A percentile compares a stretch with the other conserved stretches of the same genome.
Conservation (phyloP, 768 basidiomycete species). For the Agrocybe pediades region DNA sequence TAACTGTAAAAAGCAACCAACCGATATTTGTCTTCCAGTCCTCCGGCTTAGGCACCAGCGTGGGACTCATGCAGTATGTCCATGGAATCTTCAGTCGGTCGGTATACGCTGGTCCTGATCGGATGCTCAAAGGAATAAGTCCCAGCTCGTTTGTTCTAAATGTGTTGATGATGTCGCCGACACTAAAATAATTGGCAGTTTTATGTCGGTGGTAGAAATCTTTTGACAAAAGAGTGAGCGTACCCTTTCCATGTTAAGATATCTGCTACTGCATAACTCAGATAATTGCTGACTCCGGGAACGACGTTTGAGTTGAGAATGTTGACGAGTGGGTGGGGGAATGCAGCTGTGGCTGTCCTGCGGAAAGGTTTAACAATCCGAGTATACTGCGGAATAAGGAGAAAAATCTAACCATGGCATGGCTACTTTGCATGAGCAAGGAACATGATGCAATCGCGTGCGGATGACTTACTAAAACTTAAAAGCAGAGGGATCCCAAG, state of each 20-base stretch:
- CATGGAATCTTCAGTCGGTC: conserved; percentile 59
- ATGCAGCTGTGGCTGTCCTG: conserved; percentile 53
- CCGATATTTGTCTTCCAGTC: conserved; percentile 69
- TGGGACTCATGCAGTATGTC: conserved; percentile 65
- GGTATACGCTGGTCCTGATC: conserved; percentile 51
- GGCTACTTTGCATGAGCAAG: conserved; percentile 32
- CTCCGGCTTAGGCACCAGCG: conserved; percentile 57
- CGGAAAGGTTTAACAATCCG: conserved; percentile 1
- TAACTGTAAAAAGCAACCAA: conserved; percentile 18
- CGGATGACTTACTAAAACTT: conserved; percentile 59
- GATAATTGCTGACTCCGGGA: conserved; percentile 54
- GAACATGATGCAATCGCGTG: conserved; percentile 9
- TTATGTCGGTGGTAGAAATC: background rate
- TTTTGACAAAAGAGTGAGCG: conserved; percentile 5
- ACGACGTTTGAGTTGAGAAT: conserved; percentile 57
- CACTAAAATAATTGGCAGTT: conserved; percentile 29
- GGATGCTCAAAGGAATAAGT: conserved; percentile 46
- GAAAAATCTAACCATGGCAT: conserved; percentile 57
- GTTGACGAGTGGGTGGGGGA: conserved; percentile 66
- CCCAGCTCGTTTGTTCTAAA: conserved; percentile 53
- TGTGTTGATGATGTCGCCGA: conserved; percentile 60
- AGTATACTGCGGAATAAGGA: background rate
- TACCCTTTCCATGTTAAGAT: conserved; percentile 64
- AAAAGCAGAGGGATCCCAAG: conserved; percentile 57
- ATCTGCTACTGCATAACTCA: conserved; percentile 61